Base-by-base conservation (phyloP, 1,284 basidiomycete genomes). In the Fomitopsis betulina region DNA sequence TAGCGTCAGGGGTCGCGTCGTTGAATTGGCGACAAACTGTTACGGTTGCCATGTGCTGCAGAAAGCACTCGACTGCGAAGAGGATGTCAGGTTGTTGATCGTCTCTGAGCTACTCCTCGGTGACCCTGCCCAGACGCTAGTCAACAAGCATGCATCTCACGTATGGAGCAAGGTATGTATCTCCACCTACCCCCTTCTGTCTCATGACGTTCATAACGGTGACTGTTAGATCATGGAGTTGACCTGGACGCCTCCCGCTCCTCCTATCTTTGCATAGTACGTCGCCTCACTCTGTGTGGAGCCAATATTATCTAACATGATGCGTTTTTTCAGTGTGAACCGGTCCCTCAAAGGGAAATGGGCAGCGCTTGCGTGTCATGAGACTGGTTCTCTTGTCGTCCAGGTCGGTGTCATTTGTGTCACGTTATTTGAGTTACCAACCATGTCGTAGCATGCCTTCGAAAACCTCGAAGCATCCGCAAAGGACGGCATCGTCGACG, bases 1-100 rank as follows among this genome's bases (percentile, higher is more conserved):
- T 21, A 27, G 15, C 12, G 4, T 8, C 62, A 92, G 90, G 55
- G 87, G 89, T 12, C 84, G 87, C 30, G 83, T 93, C 55, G 90
- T 93, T 8, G 90, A 93, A 39, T 80, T 93, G 32, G 89, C 90
- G 2, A 91, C 86, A 17, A 92, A 93, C 64, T 92, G 91, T 66
- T 93, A 93, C 66, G 91, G 90, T 1, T 92, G 91, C 53, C 90
- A 93, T 65, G 91, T 93, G 35, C 77, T 93, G 2, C 90, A 93
- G 68, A 93, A 93, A 70, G 91, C 90, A n/a, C 80, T 93, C 37
- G 91, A 93, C 64, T 92, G 90, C 66, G 90, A 93, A 64, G 89
- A 93, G 70, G 89, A 92, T 56, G 85, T 92, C 40, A 79, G 89
- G 42, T 72, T 92, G 33, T 70, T 91, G 56, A 90, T 93, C 59